Evolutionary conservation across 73 alveolate species (phyloP).

Genomic region (Strombidium stylifer): DNA sequence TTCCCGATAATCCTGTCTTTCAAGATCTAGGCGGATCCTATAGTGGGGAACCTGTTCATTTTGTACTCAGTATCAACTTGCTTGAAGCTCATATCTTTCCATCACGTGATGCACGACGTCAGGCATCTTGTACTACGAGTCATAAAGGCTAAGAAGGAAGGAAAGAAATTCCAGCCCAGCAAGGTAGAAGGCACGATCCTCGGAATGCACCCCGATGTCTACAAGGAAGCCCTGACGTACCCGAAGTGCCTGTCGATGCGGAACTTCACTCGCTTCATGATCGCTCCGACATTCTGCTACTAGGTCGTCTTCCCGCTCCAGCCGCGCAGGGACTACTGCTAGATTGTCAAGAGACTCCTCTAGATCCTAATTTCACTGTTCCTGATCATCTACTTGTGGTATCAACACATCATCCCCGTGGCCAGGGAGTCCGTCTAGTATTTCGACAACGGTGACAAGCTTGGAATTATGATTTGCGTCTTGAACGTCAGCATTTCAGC

Average conservation of each 20-base stretch:
- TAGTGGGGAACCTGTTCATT: constrained; percentile 1
- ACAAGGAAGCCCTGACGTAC: constrained; percentile 33
- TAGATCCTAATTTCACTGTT: constrained; percentile 25
- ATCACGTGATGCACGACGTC: constrained; percentile 60
- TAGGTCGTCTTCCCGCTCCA: constrained; percentile 66
- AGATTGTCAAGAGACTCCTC: constrained; percentile 44
- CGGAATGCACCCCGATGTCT: constrained; percentile 10
- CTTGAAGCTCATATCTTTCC: constrained; percentile 53
- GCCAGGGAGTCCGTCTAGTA: constrained; percentile 16
- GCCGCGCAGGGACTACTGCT: constrained; percentile 37
- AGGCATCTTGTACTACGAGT: constrained; percentile 40
- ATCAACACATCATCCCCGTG: constrained; percentile 36
- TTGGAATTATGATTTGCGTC: not conserved
- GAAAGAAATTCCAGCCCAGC: not conserved
- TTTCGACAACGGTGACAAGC: not conserved
- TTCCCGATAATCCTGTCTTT: constrained; percentile 23
- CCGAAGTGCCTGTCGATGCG: constrained; percentile 39
- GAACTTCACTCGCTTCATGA: constrained; percentile 18
- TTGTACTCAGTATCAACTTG: constrained; percentile 1
- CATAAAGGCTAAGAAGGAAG: not conserved
- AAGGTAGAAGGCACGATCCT: not conserved
- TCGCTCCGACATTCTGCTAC: constrained; percentile 80
- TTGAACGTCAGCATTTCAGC: constrained; percentile 57
- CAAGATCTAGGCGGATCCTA: constrained; percentile 20
- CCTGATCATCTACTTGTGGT: constrained; percentile 7